Conservation (phyloP, 2,329 filamentous ascomycete genomes). For the Akanthomyces dipterigenus region DNA sequence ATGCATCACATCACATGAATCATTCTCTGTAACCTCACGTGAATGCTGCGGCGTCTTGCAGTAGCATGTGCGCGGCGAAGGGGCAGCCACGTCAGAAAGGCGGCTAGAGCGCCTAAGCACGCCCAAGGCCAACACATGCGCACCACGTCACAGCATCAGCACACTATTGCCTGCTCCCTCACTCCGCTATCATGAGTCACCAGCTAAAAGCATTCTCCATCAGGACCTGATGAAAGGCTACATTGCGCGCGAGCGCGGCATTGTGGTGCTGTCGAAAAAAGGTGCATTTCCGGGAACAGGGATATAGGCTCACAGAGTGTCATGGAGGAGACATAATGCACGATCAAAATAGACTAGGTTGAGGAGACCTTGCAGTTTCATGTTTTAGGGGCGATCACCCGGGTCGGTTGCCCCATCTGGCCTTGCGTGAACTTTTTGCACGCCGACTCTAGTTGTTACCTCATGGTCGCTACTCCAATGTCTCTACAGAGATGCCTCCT, state of each 20-base stretch:
- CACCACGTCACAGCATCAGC: constrained; percentile 13
- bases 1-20: background rate
- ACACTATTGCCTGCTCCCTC: constrained; percentile 6
- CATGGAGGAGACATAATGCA: background rate
- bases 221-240: constrained; percentile 97
- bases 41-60: background rate
- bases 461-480: background rate
- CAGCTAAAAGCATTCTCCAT: constrained; percentile 19
- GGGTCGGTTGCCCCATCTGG: background rate
- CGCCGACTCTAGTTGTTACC: background rate
- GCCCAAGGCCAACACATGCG: constrained; percentile 12
- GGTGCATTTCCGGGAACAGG: constrained; percentile 92
- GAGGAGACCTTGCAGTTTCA: background rate
- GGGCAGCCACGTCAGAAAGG: constrained; percentile 3
- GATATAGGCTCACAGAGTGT: constrained; percentile 32
- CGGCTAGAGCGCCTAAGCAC: constrained; percentile 6
- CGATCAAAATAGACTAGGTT: background rate
- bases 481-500: too few relatives aligned
- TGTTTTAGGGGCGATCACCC: background rate
- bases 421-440: background rate
- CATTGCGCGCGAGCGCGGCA: constrained; percentile 82
- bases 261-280: constrained; percentile 87
- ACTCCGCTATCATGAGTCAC: constrained; percentile 23
- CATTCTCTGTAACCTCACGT: background rate
- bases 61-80: background rate